These are phyloP conservation scores for Saraca asoca DNA, from an alignment of 331 rosid genomes.

Conservation along the genomic window DNA sequence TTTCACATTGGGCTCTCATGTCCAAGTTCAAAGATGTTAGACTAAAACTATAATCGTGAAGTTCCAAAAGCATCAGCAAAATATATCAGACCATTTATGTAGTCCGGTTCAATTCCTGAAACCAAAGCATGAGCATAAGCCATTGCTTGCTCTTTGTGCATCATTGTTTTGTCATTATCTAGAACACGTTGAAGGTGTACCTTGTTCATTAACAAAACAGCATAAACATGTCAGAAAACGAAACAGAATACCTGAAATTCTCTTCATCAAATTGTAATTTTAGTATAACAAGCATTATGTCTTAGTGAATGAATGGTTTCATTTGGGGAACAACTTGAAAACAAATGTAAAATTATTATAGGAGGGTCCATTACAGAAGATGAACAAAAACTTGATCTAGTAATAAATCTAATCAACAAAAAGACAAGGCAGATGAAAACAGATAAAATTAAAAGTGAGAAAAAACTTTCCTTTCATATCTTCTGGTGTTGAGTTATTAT, in stretches of 20 bases:
- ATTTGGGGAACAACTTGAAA: no score
- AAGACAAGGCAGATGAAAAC: background rate
- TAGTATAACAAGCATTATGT: no score
- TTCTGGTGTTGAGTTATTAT: no score
- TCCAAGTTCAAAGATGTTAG: background rate
- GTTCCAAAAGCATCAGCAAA: conserved; percentile 68
- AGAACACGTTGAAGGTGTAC: conserved; percentile 59
- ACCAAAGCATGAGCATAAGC: conserved; percentile 71
- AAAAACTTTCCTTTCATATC: conserved; percentile 31
- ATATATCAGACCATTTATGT: conserved; percentile 54
- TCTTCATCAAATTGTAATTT: conserved; percentile 49
- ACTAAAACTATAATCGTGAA: conserved; percentile 57
- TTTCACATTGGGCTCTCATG: no score
- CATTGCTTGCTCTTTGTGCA: conserved; percentile 69
- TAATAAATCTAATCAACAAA: no score
- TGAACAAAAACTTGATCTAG: no score
- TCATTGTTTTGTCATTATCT: conserved; percentile 57
- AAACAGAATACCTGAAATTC: conserved; percentile 64
- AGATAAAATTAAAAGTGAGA: background rate
- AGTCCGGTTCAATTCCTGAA: conserved; percentile 56
- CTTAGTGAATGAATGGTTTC: no score
- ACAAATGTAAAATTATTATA: no score
- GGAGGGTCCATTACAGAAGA: no score
- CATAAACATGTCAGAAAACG: no score
- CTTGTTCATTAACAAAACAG: conserved; percentile 54